phyloP scores from a whole-genome alignment of 148 eudicot species.

The Cornus florida region DNA sequence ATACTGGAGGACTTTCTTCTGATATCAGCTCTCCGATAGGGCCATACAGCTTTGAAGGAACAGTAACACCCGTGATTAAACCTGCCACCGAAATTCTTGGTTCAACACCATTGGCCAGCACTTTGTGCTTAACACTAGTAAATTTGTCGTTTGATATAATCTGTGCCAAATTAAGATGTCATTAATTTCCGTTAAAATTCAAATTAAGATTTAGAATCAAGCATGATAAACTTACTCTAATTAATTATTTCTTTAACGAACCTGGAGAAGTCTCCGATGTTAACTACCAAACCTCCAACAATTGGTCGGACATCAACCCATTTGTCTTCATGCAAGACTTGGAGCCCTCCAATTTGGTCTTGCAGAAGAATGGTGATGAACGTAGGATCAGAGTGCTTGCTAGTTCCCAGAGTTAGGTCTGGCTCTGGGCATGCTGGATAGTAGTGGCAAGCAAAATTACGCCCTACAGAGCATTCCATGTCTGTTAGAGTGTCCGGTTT shows the following conservation, averaged over 20 bases:
- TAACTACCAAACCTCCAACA: constrained; percentile 33
- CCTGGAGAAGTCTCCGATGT: constrained; percentile 54
- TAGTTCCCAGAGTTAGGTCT: constrained; percentile 23
- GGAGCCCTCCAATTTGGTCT: constrained; percentile 47
- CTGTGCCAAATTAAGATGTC: constrained; percentile 9
- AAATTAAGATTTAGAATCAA: too few relatives aligned
- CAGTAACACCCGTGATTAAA: constrained; percentile 22
- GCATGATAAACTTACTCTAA: too few relatives aligned
- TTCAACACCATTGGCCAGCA: constrained; percentile 20
- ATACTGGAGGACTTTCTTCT: constrained; percentile 31
- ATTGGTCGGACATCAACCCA: constrained; percentile 42
- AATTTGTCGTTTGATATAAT: constrained; percentile 31
- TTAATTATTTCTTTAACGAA: neutral
- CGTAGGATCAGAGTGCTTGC: constrained; percentile 31
- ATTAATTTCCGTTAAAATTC: too few relatives aligned
- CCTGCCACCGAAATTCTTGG: constrained; percentile 47
- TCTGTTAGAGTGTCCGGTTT: constrained; percentile 19
- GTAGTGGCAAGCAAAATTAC: constrained; percentile 23
- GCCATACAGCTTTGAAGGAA: constrained; percentile 28
- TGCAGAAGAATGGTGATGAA: constrained; percentile 35
- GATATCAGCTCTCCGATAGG: constrained; percentile 45
- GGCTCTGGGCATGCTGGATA: constrained; percentile 48
- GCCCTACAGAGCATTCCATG: constrained; percentile 25
- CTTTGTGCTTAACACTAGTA: constrained; percentile 41
- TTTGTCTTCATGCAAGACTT: constrained; percentile 31